These are phyloP conservation scores for Trametes coccinea DNA, from an alignment of 768 basidiomycete genomes.

Conservation along the genomic window DNA sequence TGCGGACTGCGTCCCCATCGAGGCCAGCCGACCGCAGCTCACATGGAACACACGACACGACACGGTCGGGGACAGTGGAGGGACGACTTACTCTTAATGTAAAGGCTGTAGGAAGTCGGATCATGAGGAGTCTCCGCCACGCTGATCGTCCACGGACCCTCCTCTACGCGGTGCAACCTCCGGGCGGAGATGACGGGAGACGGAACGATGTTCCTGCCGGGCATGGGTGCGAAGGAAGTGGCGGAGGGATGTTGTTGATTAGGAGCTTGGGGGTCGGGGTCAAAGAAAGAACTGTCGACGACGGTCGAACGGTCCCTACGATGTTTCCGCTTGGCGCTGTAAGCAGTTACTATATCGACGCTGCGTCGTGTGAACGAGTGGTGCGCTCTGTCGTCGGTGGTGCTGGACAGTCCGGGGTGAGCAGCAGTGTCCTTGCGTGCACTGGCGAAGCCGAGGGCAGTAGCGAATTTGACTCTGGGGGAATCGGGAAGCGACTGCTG, in stretches of 20 bases:
- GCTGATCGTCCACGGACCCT: slow-evolving; percentile 85
- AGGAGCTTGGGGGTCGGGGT: slow-evolving; percentile 34
- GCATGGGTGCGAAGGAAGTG: slow-evolving; percentile 21
- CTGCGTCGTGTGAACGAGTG: slow-evolving; percentile 41
- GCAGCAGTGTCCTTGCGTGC: slow-evolving; percentile 34
- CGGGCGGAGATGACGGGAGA: slow-evolving; percentile 33
- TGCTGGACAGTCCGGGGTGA: slow-evolving; percentile 9
- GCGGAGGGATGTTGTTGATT: neutral
- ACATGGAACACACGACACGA: slow-evolving; percentile 22
- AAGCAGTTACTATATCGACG: slow-evolving; percentile 44
- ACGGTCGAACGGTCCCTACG: slow-evolving; percentile 38
- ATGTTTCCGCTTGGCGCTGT: slow-evolving; percentile 37
- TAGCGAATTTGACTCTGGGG: slow-evolving; percentile 48
- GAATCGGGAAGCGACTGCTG: slow-evolving; percentile 31
- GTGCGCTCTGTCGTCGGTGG: slow-evolving; percentile 33
- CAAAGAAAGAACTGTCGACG: slow-evolving; percentile 46
- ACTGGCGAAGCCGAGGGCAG: slow-evolving; percentile 45
- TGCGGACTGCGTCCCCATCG: neutral
- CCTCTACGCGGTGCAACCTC: slow-evolving; percentile 63
- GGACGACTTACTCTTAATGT: slow-evolving; percentile 80
- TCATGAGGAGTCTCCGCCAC: slow-evolving; percentile 85
- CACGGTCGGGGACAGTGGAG: slow-evolving; percentile 18
- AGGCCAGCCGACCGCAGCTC: slow-evolving; percentile 6
- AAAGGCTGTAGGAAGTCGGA: slow-evolving; percentile 72
- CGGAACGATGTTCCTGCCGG: slow-evolving; percentile 29